Percentiles rank a stretch among this genome's conserved stretches.
These are phyloP conservation scores for Penicillium crustosum DNA, from an alignment of 2,329 filamentous ascomycete species.

Conservation along the genomic window DNA sequence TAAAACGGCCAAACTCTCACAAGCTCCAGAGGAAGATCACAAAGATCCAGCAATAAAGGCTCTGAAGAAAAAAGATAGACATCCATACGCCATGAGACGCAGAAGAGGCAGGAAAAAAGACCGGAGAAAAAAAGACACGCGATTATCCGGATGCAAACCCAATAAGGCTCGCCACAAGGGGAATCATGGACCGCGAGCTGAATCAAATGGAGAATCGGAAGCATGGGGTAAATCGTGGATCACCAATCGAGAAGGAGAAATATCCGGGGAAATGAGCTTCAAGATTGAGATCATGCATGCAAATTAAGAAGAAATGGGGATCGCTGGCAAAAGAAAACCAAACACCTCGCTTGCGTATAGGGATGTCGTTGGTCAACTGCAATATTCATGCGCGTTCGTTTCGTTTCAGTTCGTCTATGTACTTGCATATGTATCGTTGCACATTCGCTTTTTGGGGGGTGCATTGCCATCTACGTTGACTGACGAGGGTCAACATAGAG, in stretches of 20 bases:
- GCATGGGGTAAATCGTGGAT: conserved; percentile 5
- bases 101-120: conserved; percentile 8
- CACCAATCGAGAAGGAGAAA: background rate
- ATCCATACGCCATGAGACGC: conserved; percentile 13
- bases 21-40: conserved; percentile 12
- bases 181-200: conserved; percentile 10
- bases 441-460: conserved; percentile 21
- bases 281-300: conserved; percentile 13
- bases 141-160: conserved; percentile 14
- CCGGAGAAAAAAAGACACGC: conserved; percentile 9
- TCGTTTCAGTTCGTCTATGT: conserved; percentile 31
- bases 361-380: conserved; percentile 23
- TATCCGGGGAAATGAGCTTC: conserved; percentile 1
- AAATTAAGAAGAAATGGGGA: conserved; percentile 13
- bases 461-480: conserved; percentile 7
- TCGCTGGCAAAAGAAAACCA: conserved; percentile 23
- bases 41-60: conserved; percentile 4
- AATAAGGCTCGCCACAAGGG: conserved; percentile 13
- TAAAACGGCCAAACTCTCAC: conserved; percentile 9
- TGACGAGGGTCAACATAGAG: conserved; percentile 2
- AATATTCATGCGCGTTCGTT: conserved; percentile 27
- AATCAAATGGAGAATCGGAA: conserved; percentile 12
- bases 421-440: conserved; percentile 27
- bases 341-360: conserved; percentile 29
- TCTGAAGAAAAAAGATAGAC: conserved; percentile 14